Conservation (phyloP, 2,329 filamentous ascomycete species). For the Alternaria metachromatica region DNA sequence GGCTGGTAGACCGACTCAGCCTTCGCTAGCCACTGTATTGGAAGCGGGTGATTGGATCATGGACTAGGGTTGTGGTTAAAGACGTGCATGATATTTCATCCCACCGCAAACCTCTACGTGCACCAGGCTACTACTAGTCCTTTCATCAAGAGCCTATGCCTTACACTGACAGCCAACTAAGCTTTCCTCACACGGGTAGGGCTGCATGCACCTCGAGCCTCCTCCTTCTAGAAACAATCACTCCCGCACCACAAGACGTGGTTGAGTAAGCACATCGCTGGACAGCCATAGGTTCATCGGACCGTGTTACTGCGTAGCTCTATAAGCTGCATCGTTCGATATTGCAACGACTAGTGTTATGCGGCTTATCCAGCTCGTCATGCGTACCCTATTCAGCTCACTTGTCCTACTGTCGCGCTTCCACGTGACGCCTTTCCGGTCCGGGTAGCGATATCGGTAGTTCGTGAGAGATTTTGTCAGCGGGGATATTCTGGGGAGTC, state of each 20-base stretch:
- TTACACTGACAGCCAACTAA: not conserved
- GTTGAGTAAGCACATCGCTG: not conserved
- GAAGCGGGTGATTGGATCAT: not conserved
- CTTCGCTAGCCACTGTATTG: not conserved
- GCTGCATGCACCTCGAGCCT: constrained; percentile 1
- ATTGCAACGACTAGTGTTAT: not conserved
- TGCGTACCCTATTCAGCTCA: not conserved
- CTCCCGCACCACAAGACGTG: not conserved
- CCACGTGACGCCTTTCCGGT: not conserved
- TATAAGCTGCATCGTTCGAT: not conserved
- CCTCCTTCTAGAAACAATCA: not conserved
- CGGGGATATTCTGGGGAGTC: not conserved
- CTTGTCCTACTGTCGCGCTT: not conserved
- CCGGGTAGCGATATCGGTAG: not conserved
- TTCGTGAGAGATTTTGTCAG: not conserved
- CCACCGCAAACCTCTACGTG: not conserved
- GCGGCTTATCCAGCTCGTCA: not conserved
- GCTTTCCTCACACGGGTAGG: constrained; percentile 1
- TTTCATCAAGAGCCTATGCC: not conserved
- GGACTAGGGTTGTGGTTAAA: not conserved
- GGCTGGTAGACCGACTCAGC: not conserved
- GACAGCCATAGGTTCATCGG: not conserved
- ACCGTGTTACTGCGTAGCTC: not conserved
- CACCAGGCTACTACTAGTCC: not conserved
- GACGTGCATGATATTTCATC: not conserved